These are phyloP conservation scores for Polygonum maritimum DNA, from an alignment of 148 eudicot genomes.

Conservation along the genomic window DNA sequence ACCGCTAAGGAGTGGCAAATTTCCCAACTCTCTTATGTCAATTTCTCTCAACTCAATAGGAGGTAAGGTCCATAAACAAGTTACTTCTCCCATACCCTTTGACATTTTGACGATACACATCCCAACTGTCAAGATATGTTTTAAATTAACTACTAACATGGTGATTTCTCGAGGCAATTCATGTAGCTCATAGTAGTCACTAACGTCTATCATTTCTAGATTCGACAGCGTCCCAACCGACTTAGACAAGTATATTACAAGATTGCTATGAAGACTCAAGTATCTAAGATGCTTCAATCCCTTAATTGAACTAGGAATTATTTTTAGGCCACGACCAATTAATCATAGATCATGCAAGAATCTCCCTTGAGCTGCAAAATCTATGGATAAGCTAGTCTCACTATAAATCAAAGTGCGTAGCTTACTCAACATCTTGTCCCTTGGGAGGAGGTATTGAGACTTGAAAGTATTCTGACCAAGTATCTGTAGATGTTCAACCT, in stretches of 20 bases:
- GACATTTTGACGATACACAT: neutral
- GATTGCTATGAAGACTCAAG: neutral
- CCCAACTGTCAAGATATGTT: neutral
- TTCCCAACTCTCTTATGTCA: neutral
- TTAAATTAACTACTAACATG: neutral
- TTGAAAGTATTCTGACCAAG: neutral
- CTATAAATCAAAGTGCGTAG: neutral
- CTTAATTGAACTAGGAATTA: neutral
- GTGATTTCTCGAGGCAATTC: neutral
- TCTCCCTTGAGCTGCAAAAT: neutral
- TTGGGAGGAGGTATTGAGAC: neutral
- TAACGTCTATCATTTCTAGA: neutral
- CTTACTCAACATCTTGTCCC: neutral
- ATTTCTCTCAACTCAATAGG: neutral
- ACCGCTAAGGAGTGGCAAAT: neutral
- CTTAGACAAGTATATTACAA: neutral
- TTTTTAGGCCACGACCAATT: neutral
- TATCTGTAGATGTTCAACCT: neutral
- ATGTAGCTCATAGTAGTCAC: neutral
- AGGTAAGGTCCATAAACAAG: neutral
- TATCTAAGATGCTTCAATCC: conserved; percentile 1
- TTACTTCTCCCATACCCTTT: neutral
- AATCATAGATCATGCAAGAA: neutral
- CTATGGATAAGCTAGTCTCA: too few species aligned
- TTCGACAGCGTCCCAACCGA: neutral